Base-by-base conservation (phyloP, 148 eudicot genomes). In the Vaccinium vitisidaea region DNA sequence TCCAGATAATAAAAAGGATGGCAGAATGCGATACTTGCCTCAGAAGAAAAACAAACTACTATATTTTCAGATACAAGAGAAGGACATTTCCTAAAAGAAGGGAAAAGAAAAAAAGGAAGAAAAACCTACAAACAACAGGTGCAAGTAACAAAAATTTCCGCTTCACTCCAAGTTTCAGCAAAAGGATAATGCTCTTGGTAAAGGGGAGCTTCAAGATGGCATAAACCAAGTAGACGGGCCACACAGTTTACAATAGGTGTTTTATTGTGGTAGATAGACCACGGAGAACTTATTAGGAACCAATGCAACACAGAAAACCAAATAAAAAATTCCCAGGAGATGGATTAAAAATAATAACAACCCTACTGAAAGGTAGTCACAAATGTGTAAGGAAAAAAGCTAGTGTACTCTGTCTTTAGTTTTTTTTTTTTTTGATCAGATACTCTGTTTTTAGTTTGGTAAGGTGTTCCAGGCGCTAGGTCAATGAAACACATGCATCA, bases 21-120 rank as follows among this genome's bases (percentile, higher is more conserved):
- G 12, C 58, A n/a, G 58, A 77, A 50, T 65, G 71, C 80, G 50
- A 50, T 53, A 77, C 32, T 49, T 50, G 80, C 55, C n/a, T 77
- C 59, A 77, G 48, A 32, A 73, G 76, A 14, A 36, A 73, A 73
- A 18, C 48, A 32, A 32, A 15, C 12, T 14, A 6, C 12, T 14
- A 6, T 30, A 30, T 15, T 71, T 36, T 36, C 48, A 32, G 21
- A 13, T 14, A 36, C 48, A 30, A 36, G 46, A 13, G 7, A 71
- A 2, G 75, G 46, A 32, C 21, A 71, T 1, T 12, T 71, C 8
- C 76, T 23, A 71, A 8, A 30, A 71, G 48, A 71, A 71, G 49
- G 48, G 18, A 32, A 16, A 70, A 69, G 5, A 12, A 67, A n/a
- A 67, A 19, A 19, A 63, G 13, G 70, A 63, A 1, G 70, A 63